Percentiles rank a stretch among this genome's conserved stretches.
Conservation (phyloP, 495 filamentous ascomycete genomes). For the Umbilicaria muhlenbergii region DNA sequence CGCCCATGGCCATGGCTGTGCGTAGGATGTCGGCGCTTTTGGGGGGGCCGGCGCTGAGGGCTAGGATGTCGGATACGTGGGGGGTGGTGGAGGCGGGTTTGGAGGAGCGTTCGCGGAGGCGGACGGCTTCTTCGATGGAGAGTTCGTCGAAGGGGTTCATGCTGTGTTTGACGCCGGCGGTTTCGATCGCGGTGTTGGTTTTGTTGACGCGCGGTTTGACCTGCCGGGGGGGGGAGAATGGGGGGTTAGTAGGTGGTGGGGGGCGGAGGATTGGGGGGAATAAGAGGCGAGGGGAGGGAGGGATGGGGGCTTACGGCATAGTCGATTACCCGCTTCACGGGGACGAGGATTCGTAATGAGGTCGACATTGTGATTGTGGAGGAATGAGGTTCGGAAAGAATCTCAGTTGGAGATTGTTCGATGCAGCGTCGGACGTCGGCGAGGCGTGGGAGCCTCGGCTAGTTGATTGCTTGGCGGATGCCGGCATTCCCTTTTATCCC, state of each 20-base stretch:
- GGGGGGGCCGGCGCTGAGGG: slow-evolving; percentile 69
- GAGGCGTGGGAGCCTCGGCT: no score
- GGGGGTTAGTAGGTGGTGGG: neutral
- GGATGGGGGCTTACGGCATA: slow-evolving; percentile 58
- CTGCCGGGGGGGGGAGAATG: slow-evolving; percentile 28
- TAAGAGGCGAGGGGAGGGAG: neutral
- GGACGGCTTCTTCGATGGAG: slow-evolving; percentile 87
- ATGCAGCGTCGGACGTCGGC: no score
- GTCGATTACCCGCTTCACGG: slow-evolving; percentile 96
- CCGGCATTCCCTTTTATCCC: no score
- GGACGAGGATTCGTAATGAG: slow-evolving; percentile 75
- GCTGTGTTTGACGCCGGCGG: slow-evolving; percentile 80
- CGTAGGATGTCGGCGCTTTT: slow-evolving; percentile 79
- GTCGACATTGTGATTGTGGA: slow-evolving; percentile 45
- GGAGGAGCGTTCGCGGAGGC: slow-evolving; percentile 65
- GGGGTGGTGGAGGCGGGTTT: slow-evolving; percentile 25
- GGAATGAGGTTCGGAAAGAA: neutral
- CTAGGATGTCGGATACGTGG: slow-evolving; percentile 74
- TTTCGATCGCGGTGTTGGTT: slow-evolving; percentile 84
- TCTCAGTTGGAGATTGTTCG: no score
- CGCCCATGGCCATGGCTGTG: slow-evolving; percentile 97
- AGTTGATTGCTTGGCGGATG: no score
- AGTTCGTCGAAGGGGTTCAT: slow-evolving; percentile 99
- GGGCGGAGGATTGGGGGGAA: neutral
- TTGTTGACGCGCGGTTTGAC: slow-evolving; percentile 98